phyloP scores from a whole-genome alignment of 2,329 filamentous ascomycete species.

The Teratosphaeria viscida region DNA sequence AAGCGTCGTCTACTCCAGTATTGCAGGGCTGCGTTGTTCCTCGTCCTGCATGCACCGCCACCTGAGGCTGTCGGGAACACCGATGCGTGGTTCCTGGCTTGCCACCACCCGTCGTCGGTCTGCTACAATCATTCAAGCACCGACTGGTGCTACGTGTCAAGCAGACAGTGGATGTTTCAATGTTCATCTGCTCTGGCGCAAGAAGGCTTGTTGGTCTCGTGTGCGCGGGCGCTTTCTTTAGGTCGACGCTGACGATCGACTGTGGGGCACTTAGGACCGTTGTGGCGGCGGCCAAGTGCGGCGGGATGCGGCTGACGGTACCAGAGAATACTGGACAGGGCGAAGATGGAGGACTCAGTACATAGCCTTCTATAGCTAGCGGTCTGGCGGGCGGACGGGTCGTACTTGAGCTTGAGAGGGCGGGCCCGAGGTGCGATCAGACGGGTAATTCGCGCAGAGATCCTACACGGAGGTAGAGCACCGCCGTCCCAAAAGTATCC shows the following conservation, averaged over 20 bases:
- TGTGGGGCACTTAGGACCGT: not conserved
- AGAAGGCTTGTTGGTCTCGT: not conserved
- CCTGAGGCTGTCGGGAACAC: not conserved
- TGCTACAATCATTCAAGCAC: not conserved
- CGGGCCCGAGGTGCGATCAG: too few species aligned
- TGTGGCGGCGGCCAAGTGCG: not conserved
- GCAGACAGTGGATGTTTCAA: not conserved
- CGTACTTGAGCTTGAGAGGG: too few species aligned
- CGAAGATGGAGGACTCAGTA: not conserved
- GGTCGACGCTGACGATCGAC: not conserved
- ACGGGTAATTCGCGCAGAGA: too few species aligned
- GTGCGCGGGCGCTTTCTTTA: not conserved
- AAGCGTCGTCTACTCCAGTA: not conserved
- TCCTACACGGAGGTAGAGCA: not conserved
- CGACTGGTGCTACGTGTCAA: not conserved
- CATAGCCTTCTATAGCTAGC: too few species aligned
- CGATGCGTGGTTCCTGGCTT: not conserved
- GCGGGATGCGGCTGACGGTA: not conserved
- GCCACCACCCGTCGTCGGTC: not conserved
- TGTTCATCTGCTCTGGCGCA: not conserved
- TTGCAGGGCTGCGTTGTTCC: not conserved
- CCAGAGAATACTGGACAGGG: not conserved
- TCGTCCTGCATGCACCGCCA: constrained; percentile 2
- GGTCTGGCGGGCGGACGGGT: too few species aligned
- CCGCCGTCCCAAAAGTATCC: not conserved